Evolutionary conservation across 2,329 filamentous ascomycete species (phyloP).

Genomic region (Colletotrichum falcatum): DNA sequence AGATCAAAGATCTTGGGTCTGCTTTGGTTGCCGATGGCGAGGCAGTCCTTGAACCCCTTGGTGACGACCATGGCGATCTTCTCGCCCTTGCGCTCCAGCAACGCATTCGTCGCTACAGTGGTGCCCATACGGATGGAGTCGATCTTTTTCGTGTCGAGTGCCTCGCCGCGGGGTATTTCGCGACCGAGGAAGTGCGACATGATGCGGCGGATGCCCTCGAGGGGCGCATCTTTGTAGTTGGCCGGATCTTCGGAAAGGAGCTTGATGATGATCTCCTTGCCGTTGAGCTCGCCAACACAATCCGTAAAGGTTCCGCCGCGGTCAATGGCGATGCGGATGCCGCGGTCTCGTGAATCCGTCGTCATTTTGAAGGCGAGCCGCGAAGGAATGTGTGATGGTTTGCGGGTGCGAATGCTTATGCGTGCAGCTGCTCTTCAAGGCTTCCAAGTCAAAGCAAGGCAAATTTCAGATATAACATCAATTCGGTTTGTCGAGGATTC

Average conservation of each 20-base stretch:
- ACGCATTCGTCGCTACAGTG: constrained; percentile 91
- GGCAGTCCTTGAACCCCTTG: constrained; percentile 87
- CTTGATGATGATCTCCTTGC: constrained; percentile 87
- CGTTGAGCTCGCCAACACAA: constrained; percentile 84
- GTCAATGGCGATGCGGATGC: constrained; percentile 81
- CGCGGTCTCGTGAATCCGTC: constrained; percentile 57
- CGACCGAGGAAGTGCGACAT: constrained; percentile 80
- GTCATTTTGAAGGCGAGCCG: constrained; percentile 48
- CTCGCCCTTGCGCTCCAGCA: constrained; percentile 91
- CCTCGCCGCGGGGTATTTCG: constrained; percentile 82
- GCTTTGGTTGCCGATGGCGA: constrained; percentile 91
- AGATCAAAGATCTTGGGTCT: constrained; percentile 92
- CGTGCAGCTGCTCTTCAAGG: neutral
- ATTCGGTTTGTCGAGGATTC: neutral
- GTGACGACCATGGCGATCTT: constrained; percentile 89
- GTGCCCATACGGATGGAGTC: constrained; percentile 97
- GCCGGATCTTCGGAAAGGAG: constrained; percentile 89
- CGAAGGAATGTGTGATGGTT: neutral
- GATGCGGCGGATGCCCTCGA: constrained; percentile 90
- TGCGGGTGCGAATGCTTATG: neutral
- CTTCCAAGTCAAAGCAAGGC: neutral
- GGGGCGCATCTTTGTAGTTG: constrained; percentile 91
- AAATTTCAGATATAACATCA: neutral
- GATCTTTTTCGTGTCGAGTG: constrained; percentile 84
- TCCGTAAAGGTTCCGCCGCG: constrained; percentile 94